Percentiles rank a stretch among this genome's conserved stretches.
These are phyloP conservation scores for Fusarium succisae DNA, from an alignment of 2,329 filamentous ascomycete species.

Conservation along the genomic window DNA sequence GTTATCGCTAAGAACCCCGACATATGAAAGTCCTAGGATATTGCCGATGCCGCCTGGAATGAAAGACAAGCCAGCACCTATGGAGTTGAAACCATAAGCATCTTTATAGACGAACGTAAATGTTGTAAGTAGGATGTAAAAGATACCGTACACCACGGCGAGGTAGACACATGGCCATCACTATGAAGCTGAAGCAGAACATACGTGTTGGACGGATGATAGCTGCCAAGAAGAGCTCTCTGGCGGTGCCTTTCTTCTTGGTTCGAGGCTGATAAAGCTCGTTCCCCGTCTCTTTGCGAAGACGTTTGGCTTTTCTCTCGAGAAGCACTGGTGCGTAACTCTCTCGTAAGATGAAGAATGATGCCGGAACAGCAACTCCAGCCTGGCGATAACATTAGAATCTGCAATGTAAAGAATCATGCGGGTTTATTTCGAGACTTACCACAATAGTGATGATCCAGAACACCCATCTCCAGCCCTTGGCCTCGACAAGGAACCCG, in stretches of 20 bases:
- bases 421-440: background rate
- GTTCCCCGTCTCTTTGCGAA: constrained; percentile 52
- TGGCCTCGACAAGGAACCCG: constrained; percentile 69
- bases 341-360: constrained; percentile 48
- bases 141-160: constrained; percentile 62
- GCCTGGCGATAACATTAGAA: background rate
- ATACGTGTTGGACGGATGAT: constrained; percentile 59
- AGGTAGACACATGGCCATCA: constrained; percentile 58
- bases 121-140: constrained; percentile 65
- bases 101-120: constrained; percentile 60
- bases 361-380: constrained; percentile 41
- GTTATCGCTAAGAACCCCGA: background rate
- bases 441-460: constrained; percentile 68
- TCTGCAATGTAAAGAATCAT: background rate
- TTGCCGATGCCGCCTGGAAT: constrained; percentile 35
- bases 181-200: constrained; percentile 59
- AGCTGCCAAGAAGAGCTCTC: constrained; percentile 49
- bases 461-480: constrained; percentile 70
- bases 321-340: constrained; percentile 51
- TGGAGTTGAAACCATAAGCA: constrained; percentile 51
- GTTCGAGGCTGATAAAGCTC: constrained; percentile 54
- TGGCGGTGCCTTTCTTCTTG: constrained; percentile 44
- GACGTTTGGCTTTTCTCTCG: constrained; percentile 44
- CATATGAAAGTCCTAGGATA: background rate
- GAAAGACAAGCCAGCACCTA: constrained; percentile 36